These are phyloP conservation scores for Coleophoma cylindrospora DNA, from an alignment of 2,329 filamentous ascomycete species.

Conservation along the genomic window DNA sequence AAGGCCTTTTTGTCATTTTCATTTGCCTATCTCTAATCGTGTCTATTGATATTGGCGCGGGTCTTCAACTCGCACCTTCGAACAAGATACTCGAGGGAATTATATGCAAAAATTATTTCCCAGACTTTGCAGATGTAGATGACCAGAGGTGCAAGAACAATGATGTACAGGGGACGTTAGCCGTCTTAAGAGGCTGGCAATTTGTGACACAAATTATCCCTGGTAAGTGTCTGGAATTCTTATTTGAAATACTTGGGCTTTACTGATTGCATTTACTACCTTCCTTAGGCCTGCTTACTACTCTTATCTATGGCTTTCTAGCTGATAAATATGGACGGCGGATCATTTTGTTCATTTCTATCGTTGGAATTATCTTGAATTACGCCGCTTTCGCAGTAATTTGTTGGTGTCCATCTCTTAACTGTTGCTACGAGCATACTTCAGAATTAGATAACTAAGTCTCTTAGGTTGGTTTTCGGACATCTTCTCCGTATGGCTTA, in stretches of 20 bases:
- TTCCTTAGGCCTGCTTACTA: conserved; percentile 45
- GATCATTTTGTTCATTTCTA: conserved; percentile 4
- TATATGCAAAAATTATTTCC: conserved; percentile 44
- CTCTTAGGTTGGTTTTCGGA: conserved; percentile 5
- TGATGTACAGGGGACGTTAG: conserved; percentile 44
- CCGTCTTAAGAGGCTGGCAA: conserved; percentile 44
- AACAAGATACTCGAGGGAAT: conserved; percentile 48
- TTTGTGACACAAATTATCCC: too few relatives aligned
- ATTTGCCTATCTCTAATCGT: conserved; percentile 28
- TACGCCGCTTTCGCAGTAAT: too few relatives aligned
- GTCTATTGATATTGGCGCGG: conserved; percentile 37
- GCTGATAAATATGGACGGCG: conserved; percentile 12
- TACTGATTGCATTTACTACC: too few relatives aligned
- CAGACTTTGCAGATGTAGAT: conserved; percentile 33
- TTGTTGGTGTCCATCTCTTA: too few relatives aligned
- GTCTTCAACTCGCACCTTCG: conserved; percentile 32
- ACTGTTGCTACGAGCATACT: too few relatives aligned
- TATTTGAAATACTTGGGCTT: too few relatives aligned
- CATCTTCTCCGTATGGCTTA: conserved; percentile 17
- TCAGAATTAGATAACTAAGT: too few relatives aligned
- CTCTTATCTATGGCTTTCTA: conserved; percentile 18
- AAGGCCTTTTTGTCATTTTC: too few relatives aligned
- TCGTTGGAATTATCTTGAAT: conserved; percentile 3
- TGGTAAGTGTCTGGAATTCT: too few relatives aligned
- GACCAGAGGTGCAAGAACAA: conserved; percentile 40